Base-by-base conservation (phyloP, 2,329 filamentous ascomycete species). In the Fusarium sp. region DNA sequence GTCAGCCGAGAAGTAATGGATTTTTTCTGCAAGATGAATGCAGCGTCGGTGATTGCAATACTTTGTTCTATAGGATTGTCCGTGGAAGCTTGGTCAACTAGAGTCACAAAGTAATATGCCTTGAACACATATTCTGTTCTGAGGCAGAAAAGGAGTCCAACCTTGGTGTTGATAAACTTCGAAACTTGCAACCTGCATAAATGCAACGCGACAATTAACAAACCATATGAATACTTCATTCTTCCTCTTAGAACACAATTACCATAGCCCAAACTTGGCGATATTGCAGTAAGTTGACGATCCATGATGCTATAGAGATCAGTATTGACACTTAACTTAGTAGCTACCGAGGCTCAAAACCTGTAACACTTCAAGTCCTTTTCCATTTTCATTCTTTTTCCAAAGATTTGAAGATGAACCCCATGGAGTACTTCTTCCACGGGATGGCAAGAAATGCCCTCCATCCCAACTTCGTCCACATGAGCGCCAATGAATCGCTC, bases 151-250 rank as follows among this genome's bases (percentile, higher is more conserved):
- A 20, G 11, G 10, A 23, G 23, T 23, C 15, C 9, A 51, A 51
- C 47, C 33, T 51, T 51, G 47, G 33, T 51, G 23, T 40, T 40
- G 23, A 40, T 28, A 51, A 51, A 51, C 47, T 51, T 40, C 16
- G 34, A 12, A 16, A 38, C 11, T 18, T 40, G 8, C n/a, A 51
- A 18, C 23, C 11, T 40, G 20, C 16, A 51, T 20, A 36, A 38
- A 23, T 9, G n/a, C 12, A 28, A 11, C n/a, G 9, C 9, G 5
- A 13, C 4, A 10, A 31, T 8, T 3, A 45, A 45, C 3, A 5
- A 8, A 18, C 15, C 11, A 6, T 18, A 1, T 8, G 26, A 18
- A 2, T 23, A 28, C n/a, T 11, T 28, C n/a, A 15, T 18, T 7
- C 30, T 10, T 11, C 5, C 8, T 41, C 13, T 4, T 8, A 15